phyloP scores from a whole-genome alignment of 495 filamentous ascomycete species.

The Annulohypoxylon stygium region DNA sequence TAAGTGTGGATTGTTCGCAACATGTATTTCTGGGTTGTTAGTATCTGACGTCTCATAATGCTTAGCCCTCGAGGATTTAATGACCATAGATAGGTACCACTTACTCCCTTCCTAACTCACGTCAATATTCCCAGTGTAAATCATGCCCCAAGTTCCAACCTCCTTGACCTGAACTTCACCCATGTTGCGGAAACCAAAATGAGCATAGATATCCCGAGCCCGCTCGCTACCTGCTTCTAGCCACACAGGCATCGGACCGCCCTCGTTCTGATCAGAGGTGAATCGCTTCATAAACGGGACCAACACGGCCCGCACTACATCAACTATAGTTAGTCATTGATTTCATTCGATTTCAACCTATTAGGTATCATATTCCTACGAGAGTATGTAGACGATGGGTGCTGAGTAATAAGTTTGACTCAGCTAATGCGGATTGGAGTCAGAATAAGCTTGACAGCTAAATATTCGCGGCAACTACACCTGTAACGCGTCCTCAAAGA shows the following conservation, averaged over 20 bases:
- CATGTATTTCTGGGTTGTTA: too few species aligned
- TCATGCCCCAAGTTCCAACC: constrained; percentile 40
- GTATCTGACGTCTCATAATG: too few species aligned
- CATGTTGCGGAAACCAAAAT: constrained; percentile 31
- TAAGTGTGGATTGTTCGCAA: too few species aligned
- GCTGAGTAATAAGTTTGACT: not conserved
- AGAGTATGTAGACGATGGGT: too few species aligned
- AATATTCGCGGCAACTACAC: not conserved
- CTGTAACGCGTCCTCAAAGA: not conserved
- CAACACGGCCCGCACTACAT: constrained; percentile 28
- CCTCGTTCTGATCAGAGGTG: constrained; percentile 31
- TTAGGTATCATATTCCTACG: not conserved
- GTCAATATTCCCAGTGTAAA: constrained; percentile 36
- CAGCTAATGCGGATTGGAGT: not conserved
- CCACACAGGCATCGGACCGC: constrained; percentile 36
- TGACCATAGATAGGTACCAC: too few species aligned
- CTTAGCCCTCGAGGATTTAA: too few species aligned
- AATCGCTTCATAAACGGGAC: constrained; percentile 33
- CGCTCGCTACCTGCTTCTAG: constrained; percentile 31
- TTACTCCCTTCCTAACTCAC: not conserved
- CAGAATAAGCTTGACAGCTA: not conserved
- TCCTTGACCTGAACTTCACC: constrained; percentile 15
- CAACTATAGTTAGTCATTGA: constrained; percentile 5
- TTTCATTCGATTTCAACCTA: not conserved
- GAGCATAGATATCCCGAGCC: constrained; percentile 27